Percentiles rank a stretch among this genome's conserved stretches.
Conservation (phyloP, 176 grass and related monocot species). For the Oryza coarctata region DNA sequence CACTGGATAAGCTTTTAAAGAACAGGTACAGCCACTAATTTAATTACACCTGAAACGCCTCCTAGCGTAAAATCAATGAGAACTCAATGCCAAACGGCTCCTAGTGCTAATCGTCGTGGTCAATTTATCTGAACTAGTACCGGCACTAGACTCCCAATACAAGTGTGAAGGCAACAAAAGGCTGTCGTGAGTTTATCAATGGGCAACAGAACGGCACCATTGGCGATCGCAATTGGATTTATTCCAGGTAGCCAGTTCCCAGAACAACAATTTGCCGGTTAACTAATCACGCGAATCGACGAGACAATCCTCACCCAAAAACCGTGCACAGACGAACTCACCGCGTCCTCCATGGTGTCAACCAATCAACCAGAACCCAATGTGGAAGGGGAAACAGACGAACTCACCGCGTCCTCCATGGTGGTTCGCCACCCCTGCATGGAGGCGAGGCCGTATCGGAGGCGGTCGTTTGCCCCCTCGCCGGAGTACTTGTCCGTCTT, state of each 20-base stretch:
- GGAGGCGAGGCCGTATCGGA: slow-evolving; percentile 76
- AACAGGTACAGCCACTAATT: neutral
- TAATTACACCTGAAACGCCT: no score
- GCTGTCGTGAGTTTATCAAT: neutral
- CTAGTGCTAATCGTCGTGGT: neutral
- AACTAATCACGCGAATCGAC: neutral
- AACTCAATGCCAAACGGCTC: no score
- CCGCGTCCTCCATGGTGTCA: neutral
- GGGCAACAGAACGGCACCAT: neutral
- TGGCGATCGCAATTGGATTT: neutral
- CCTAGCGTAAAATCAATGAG: no score
- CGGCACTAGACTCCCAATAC: neutral
- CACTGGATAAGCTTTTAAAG: slow-evolving; percentile 14
- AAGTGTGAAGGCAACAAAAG: neutral
- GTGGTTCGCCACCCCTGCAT: slow-evolving; percentile 98
- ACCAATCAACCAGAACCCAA: neutral
- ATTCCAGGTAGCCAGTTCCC: neutral
- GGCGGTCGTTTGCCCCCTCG: slow-evolving; percentile 57
- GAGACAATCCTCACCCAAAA: neutral
- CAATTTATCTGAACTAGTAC: neutral
- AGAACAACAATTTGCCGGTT: neutral
- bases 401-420: slow-evolving; percentile 93
- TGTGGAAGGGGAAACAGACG: neutral
- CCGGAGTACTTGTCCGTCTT: slow-evolving; percentile 80
- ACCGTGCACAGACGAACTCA: neutral